Conservation (phyloP, 1,284 basidiomycete genomes). For the Veloporphyrellus conicus region DNA sequence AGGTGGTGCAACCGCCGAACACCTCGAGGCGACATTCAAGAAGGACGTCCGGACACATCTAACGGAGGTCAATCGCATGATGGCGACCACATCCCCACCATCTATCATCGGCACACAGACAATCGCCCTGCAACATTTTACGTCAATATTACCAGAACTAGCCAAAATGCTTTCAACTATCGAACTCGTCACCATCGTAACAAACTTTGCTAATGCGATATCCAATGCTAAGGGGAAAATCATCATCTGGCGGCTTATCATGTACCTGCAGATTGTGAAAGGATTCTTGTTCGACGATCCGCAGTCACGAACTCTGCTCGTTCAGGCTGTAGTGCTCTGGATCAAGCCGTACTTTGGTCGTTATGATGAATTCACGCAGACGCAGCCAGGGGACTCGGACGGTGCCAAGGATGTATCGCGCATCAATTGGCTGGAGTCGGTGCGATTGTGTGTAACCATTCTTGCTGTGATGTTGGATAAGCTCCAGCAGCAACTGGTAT, state of each 20-base stretch:
- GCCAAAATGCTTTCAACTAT: constrained; percentile 73
- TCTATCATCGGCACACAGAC: constrained; percentile 96
- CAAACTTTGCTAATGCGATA: constrained; percentile 84
- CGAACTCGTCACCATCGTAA: constrained; percentile 82
- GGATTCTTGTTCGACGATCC: constrained; percentile 83
- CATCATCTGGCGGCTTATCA: constrained; percentile 88
- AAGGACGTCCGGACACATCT: constrained; percentile 76
- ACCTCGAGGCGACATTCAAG: constrained; percentile 83
- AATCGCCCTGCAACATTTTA: constrained; percentile 89
- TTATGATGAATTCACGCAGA: constrained; percentile 76
- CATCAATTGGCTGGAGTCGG: constrained; percentile 88
- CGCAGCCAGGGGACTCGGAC: constrained; percentile 61
- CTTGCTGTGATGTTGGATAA: constrained; percentile 90
- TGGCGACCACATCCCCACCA: constrained; percentile 74
- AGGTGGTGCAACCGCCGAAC: constrained; percentile 75
- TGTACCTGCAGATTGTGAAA: constrained; percentile 89
- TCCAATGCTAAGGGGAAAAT: constrained; percentile 80
- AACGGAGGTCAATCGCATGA: constrained; percentile 80
- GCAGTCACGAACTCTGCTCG: constrained; percentile 73
- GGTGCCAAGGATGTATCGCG: constrained; percentile 65
- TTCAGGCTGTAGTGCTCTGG: constrained; percentile 89
- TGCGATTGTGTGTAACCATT: constrained; percentile 78
- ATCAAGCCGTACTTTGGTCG: constrained; percentile 93
- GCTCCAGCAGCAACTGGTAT: constrained; percentile 76
- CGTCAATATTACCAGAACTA: constrained; percentile 86